Base-by-base conservation (phyloP, 257 asterid species). In the Salvia rosmarinus region DNA sequence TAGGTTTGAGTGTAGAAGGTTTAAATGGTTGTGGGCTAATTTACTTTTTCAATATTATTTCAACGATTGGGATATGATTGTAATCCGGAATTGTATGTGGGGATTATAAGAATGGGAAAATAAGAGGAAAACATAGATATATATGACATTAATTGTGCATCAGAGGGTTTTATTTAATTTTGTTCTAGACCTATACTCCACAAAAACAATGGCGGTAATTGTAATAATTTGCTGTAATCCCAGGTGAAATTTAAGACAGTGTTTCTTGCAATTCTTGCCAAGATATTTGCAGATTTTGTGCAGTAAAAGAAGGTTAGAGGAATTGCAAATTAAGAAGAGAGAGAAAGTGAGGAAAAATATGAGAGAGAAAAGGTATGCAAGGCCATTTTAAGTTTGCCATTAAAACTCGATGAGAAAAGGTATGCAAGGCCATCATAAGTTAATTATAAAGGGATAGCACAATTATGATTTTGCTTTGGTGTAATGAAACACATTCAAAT, bases 61-160 rank as follows among this genome's bases (percentile, higher is more conserved):
- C 79, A 68, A 80, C 82, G 58, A 35, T 76, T 34, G 64, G 75
- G 76, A 75, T 80, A 71, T 72, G 78, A 40, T 71, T 78, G 82
- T 75, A 80, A 83, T 80, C 82, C 58, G 4, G 39, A 77, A 21
- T 50, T 78, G 64, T 73, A 21, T 19, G 64, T 64, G 42, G 64
- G 71, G 82, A 83, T 83, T 77, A 77, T 76, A 76, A 28, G 73
- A 83, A 75, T 77, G 34, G 16, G 51, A 55, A 70, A 64, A 44
- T 43, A 25, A 16, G 59, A 37, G 35, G 46, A 49, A 78, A 47
- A 47, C 64, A 32, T 2, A 57, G 4, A 57, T 57, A 54, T 54
- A 23, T 49, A 32, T 17, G 72, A 68, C 28, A 64, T 64, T 64
- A 40, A 67, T 34, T 57, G 34, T 67, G 65, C 66, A 70, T 43